Percentiles rank a stretch among this genome's conserved stretches.
These are phyloP conservation scores for Saprolegnia diclina DNA, from an alignment of 352 stramenopile genomes.

Conservation along the genomic window DNA sequence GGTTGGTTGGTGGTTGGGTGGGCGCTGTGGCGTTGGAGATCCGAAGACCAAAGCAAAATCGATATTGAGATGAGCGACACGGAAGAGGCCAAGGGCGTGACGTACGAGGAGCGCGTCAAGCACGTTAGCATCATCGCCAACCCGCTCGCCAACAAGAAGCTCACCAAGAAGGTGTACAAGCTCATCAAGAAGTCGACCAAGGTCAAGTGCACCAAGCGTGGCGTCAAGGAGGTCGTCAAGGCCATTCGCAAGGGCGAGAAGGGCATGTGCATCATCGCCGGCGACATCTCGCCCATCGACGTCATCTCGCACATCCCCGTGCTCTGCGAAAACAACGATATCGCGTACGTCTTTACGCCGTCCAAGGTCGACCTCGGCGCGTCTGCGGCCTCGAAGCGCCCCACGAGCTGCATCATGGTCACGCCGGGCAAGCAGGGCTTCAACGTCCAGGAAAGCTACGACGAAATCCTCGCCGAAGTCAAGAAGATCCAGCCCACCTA, in stretches of 20 bases:
- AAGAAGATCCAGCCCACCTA: constrained; percentile 84
- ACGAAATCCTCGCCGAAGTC: constrained; percentile 85
- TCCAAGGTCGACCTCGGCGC: constrained; percentile 95
- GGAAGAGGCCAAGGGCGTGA: constrained; percentile 29
- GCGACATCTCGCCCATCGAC: constrained; percentile 99
- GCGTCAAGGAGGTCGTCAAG: constrained; percentile 99
- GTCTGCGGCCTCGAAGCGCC: constrained; percentile 95
- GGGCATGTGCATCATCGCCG: constrained; percentile 97
- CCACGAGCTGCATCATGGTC: constrained; percentile 98
- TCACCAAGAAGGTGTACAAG: constrained; percentile 91
- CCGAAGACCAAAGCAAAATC: constrained; percentile 9
- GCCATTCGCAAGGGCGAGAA: constrained; percentile 95
- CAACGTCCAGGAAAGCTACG: constrained; percentile 83
- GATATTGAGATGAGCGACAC: constrained; percentile 27
- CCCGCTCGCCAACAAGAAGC: constrained; percentile 97
- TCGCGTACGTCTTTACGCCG: constrained; percentile 98
- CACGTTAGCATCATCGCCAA: constrained; percentile 91
- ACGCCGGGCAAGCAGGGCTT: constrained; percentile 90
- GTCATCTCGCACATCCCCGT: constrained; percentile 99
- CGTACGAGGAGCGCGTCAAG: constrained; percentile 83
- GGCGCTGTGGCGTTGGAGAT: not conserved
- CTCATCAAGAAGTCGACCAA: constrained; percentile 93
- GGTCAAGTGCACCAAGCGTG: constrained; percentile 95
- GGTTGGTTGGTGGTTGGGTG: constrained; percentile 23
- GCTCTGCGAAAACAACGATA: constrained; percentile 97